Base-by-base conservation (phyloP, 2,329 filamentous ascomycete species). In the Phialophora expanda region DNA sequence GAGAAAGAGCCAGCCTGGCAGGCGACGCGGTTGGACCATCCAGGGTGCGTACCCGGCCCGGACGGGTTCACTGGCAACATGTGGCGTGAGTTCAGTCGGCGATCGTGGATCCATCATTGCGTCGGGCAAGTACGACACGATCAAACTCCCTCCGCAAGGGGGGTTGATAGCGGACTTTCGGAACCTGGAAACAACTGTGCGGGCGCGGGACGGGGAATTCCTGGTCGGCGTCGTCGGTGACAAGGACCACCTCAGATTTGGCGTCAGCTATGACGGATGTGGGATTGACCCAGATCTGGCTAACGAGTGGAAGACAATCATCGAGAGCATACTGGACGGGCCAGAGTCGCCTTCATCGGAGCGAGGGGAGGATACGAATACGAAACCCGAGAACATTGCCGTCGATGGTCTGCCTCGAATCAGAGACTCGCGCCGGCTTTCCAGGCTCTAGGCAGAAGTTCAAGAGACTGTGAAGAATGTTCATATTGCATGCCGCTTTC, bases 21-120 rank as follows among this genome's bases (percentile, higher is more conserved):
- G 55, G 22, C 65, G 60, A 41, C 62, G 63, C 12, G 62, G 62
- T n/a, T 66, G 66, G 56, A 63, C 68, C 48, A 44, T 69, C 22
- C 70, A 72, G 62, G 69, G 69, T 14, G 44, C 22, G 1, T 69
- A 69, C 46, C 66, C 69, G 26, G 70, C 38, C 5, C 65, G 14
- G 54, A 20, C 12, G 24, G n/a, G 20, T 28, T 46, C n/a, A 44
- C 65, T 63, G 11, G 60, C 68, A 4, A 72, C 70, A 11, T 70
- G 69, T 26, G 70, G 70, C 12, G 68, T 72, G 30, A 72, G 70
- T 53, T 72, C 69, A 8, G 67, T 72, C 20, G 69, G 70, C 7
- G 65, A 66, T 14, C 64, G 67, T 11, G 64, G 56, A n/a, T 59
- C 64, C 14, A 34, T 72, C 44, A 63, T 70, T 11, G 30, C 66